Evolutionary conservation across 2,329 filamentous ascomycete species (phyloP), one percentile per base, ranked within the genome.

Genomic region (Colletotrichum sp.): DNA sequence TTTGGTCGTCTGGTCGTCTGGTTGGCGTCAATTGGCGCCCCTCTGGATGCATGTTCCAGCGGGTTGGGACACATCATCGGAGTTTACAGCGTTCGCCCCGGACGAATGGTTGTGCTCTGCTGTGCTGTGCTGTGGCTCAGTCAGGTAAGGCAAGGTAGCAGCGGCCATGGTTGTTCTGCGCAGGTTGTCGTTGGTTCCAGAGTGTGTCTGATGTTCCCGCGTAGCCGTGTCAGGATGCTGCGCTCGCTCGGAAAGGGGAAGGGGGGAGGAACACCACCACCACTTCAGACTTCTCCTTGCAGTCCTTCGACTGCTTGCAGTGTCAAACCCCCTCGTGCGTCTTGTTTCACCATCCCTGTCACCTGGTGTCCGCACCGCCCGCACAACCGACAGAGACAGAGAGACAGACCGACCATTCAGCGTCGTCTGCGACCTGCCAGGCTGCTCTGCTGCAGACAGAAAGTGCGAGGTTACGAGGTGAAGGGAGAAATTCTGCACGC

Each of bases 161-260:
- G 71, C 34, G 55, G 55, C 21, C 55, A 59, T 59, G 55, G 26
- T 59, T 52, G 43, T 52, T 36, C 30, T 55, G n/a, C 57, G 16
- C 18, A 26, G 32, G n/a, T 52, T 43, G 63, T 65, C 36, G 75
- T 65, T 65, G 77, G 75, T 78, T 76, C 72, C 77, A 76, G 67
- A 74, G 43, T 48, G 43, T 78, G 77, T 77, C 76, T 78, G 77
- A 78, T 75, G 67, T 70, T 70, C 60, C 63, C n/a, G 43, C 55
- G 63, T 34, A 72, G 59, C 32, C 61, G 74, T 76, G 66, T 71
- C 74, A 77, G 43, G 74, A 69, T 63, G 65, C n/a, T 52, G 43
- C 43, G n/a, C 43, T 52, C 43, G 69, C 63, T 63, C 32, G 61
- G 69, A 36, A 32, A 30, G 18, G 28, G 28, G 24, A 18, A 60